Percentiles rank a stretch among this genome's conserved stretches.
Evolutionary conservation across 148 eudicot genomes (phyloP).

Genomic region (Oxyria digyna): DNA sequence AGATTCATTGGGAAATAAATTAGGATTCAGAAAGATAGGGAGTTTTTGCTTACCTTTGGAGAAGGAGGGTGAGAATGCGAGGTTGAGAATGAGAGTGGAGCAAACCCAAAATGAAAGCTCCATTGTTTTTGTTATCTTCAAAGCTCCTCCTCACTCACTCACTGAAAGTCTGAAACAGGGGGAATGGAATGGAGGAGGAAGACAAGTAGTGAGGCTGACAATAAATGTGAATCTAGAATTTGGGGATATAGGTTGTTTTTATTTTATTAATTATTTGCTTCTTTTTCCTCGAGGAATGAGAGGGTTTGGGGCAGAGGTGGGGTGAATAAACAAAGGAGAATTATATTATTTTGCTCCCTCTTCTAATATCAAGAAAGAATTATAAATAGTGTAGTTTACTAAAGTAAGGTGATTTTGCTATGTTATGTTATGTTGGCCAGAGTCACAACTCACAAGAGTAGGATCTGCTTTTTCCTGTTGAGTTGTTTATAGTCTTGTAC

Average conservation of each 20-base stretch:
- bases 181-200: not conserved
- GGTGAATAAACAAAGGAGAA: not conserved
- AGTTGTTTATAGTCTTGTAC: not conserved
- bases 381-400: not conserved
- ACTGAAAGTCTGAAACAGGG: no score
- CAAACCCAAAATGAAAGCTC: slow-evolving; percentile 9
- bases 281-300: not conserved
- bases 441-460: not conserved
- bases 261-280: not conserved
- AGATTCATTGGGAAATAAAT: not conserved
- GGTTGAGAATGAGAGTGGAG: slow-evolving; percentile 14
- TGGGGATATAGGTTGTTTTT: not conserved
- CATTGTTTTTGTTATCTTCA: slow-evolving; percentile 11
- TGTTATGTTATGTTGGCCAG: not conserved
- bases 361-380: not conserved
- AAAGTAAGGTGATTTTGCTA: no score
- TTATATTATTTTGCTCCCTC: not conserved
- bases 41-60: slow-evolving; percentile 8
- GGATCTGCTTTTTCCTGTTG: not conserved
- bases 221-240: not conserved
- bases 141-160: not conserved
- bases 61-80: slow-evolving; percentile 8
- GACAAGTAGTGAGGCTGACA: not conserved
- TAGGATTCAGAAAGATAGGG: not conserved
- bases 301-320: not conserved